A percentile compares a stretch with the other conserved stretches of the same genome.
Evolutionary conservation across 2,329 filamentous ascomycete species (phyloP).

Genomic region (Plectosphaerella plurivora): DNA sequence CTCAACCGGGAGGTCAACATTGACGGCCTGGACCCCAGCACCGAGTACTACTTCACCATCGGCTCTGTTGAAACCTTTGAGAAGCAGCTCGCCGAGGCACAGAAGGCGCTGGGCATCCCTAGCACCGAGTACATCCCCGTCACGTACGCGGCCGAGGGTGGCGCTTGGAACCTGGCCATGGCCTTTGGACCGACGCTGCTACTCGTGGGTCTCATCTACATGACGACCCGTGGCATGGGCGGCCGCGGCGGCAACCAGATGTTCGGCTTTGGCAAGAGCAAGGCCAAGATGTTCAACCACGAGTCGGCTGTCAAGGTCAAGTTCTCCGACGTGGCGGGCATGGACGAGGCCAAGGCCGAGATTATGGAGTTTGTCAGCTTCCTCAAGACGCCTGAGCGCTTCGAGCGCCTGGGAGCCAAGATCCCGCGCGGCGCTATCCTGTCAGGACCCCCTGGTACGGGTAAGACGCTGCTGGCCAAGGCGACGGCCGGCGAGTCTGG

Average conservation of each 20-base stretch:
- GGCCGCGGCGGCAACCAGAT: constrained; percentile 71
- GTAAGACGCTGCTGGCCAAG: constrained; percentile 96
- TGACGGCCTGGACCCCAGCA: constrained; percentile 60
- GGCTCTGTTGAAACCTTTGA: constrained; percentile 94
- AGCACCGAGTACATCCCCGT: constrained; percentile 87
- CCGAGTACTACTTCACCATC: constrained; percentile 90
- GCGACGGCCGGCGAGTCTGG: constrained; percentile 95
- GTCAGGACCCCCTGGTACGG: constrained; percentile 94
- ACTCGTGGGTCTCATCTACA: constrained; percentile 78
- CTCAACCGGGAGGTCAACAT: constrained; percentile 71
- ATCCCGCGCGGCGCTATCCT: constrained; percentile 96
- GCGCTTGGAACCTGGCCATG: constrained; percentile 67
- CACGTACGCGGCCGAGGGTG: constrained; percentile 75
- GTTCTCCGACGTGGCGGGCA: constrained; percentile 92
- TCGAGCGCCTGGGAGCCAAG: constrained; percentile 92
- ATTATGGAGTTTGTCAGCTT: constrained; percentile 99
- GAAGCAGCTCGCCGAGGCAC: constrained; percentile 79
- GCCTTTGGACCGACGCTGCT: constrained; percentile 82
- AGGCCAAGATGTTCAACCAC: constrained; percentile 96
- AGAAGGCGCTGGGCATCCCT: constrained; percentile 82
- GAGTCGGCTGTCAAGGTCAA: constrained; percentile 96
- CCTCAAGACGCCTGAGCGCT: constrained; percentile 86
- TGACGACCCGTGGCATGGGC: constrained; percentile 70
- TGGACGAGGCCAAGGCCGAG: constrained; percentile 96
- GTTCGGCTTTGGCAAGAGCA: constrained; percentile 94